Conservation (phyloP, 768 basidiomycete species). For the Cytidiella melzeri region DNA sequence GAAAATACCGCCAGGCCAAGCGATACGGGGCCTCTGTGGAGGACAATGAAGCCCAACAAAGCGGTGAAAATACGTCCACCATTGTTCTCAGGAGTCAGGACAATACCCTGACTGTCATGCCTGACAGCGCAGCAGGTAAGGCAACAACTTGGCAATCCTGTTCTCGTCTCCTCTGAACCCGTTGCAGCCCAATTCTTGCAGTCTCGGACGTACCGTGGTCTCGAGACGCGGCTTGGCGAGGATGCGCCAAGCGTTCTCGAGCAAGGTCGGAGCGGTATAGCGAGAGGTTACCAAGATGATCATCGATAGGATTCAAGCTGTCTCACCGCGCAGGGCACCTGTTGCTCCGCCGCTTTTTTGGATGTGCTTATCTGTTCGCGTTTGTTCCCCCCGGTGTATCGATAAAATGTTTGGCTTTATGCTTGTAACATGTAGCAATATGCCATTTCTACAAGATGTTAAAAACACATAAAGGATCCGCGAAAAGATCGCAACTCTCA, state of each 20-base stretch:
- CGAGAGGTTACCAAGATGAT: constrained; percentile 74
- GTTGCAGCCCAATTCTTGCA: constrained; percentile 65
- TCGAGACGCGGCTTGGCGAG: constrained; percentile 72
- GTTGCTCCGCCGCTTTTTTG: too few species aligned
- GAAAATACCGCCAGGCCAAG: constrained; percentile 76
- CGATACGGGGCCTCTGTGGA: constrained; percentile 45
- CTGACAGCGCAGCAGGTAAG: constrained; percentile 69
- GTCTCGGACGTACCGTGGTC: constrained; percentile 68
- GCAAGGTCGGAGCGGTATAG: constrained; percentile 86
- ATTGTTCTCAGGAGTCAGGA: constrained; percentile 63
- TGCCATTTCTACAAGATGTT: too few species aligned
- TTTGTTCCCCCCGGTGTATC: too few species aligned
- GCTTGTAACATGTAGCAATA: too few species aligned
- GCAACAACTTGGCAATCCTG: constrained; percentile 3
- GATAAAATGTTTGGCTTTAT: too few species aligned
- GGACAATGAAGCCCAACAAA: background rate
- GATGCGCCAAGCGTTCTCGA: constrained; percentile 79
- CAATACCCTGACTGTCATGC: constrained; percentile 43
- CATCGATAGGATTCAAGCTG: constrained; percentile 14
- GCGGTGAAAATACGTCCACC: constrained; percentile 18
- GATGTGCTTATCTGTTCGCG: too few species aligned
- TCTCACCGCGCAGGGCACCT: too few species aligned
- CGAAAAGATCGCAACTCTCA: too few species aligned
- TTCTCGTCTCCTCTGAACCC: background rate
- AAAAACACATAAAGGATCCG: too few species aligned